Conservation (phyloP, 1,284 basidiomycete species). For the Xanthoconium separans region DNA sequence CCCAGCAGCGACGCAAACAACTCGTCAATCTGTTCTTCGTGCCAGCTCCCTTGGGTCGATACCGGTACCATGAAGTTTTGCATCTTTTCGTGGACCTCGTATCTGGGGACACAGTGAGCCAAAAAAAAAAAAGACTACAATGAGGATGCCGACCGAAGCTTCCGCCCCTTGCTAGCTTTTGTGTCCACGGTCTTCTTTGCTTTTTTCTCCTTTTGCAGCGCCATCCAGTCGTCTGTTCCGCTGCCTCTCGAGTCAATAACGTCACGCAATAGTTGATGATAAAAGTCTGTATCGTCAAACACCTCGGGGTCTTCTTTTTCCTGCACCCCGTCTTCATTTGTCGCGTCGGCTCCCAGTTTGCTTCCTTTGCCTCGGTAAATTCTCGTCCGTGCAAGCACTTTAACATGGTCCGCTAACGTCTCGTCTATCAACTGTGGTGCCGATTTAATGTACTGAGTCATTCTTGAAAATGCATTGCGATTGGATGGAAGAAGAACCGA, state of each 20-base stretch:
- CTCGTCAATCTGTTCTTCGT: constrained; percentile 92
- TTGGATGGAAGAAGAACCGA: constrained; percentile 70
- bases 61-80: constrained; percentile 95
- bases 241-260: constrained; percentile 73
- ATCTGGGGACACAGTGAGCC: constrained; percentile 46
- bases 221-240: constrained; percentile 60
- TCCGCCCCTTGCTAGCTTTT: constrained; percentile 90
- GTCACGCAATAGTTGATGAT: constrained; percentile 85
- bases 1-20: constrained; percentile 85
- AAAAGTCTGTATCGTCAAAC: constrained; percentile 91
- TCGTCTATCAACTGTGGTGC: constrained; percentile 76
- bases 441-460: constrained; percentile 51
- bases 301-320: constrained; percentile 50
- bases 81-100: constrained; percentile 90
- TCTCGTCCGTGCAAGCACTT: constrained; percentile 59
- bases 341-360: constrained; percentile 38
- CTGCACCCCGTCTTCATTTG: constrained; percentile 24
- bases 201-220: constrained; percentile 63
- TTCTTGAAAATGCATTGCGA: constrained; percentile 59
- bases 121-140: neutral
- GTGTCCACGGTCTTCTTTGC: constrained; percentile 86
- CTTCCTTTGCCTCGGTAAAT: constrained; percentile 45
- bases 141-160: constrained; percentile 58
- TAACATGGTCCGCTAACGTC: constrained; percentile 53
- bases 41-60: constrained; percentile 68